Evolutionary conservation across 2,329 filamentous ascomycete genomes (phyloP), one percentile per base, ranked within the genome.

Genomic region (Pseudogymnoascus sp.): DNA sequence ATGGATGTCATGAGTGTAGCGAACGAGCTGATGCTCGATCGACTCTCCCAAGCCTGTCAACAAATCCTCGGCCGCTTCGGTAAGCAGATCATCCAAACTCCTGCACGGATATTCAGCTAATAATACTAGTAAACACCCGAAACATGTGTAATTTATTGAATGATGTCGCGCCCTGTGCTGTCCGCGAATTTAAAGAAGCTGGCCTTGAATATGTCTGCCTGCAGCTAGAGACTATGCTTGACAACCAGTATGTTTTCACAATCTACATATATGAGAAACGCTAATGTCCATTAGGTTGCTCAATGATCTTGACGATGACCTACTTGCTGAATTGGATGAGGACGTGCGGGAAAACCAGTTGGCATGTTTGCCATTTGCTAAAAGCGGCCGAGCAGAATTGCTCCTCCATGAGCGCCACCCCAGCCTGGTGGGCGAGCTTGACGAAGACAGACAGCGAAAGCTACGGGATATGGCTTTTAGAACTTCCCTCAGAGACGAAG

Each of bases 21-120:
- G 11, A 95, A 99, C 72, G 93, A 99, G 75, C 78, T 99, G 64
- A 97, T 99, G 93, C 82, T 99, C 56, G 92, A 97, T 73, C 84
- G 93, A 5, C 78, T 99, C 4, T 91, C 91, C 4, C 90, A 96
- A 73, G 86, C 96, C 28, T 97, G 95, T 73, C 95, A 99, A 73
- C 86, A 84, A 64, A 78, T 92, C 21, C 84, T 97, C 64, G 93
- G 92, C 37, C 85, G 84, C 60, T 96, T 95, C 75, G 85, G 84
- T 86, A 74, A 70, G 79, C 5, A 14, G 25, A 61, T 21, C 38
- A 44, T 64, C 18, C 60, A n/a, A 53, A 37, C 10, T 14, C 8
- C 8, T 36, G 18, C 63, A n/a, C 25, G 31, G 63, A 56, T 42
- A 59, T 61, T 25, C 14, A 44, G 46, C 68, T 72, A 71, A 73